Conservation (phyloP, 768 basidiomycete species). For the Pulveroboletus frians region DNA sequence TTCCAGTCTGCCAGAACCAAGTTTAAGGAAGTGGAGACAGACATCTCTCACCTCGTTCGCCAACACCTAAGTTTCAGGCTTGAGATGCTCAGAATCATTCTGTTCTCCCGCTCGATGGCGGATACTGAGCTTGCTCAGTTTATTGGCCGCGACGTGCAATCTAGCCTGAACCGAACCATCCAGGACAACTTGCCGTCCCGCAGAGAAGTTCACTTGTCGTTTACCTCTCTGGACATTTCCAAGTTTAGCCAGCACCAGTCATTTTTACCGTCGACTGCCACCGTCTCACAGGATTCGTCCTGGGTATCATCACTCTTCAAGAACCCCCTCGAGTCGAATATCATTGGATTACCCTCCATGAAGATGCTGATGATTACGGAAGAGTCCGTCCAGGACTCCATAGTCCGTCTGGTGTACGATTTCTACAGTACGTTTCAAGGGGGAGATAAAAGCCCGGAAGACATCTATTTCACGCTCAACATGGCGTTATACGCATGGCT, state of each 20-base stretch:
- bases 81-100: conserved; percentile 56
- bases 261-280: conserved; percentile 36
- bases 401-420: conserved; percentile 52
- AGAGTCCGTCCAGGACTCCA: conserved; percentile 41
- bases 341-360: conserved; percentile 80
- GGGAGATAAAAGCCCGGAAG: conserved; percentile 54
- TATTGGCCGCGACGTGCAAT: conserved; percentile 60
- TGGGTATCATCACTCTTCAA: conserved; percentile 63
- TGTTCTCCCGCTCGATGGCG: conserved; percentile 76
- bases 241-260: conserved; percentile 62
- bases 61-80: conserved; percentile 74
- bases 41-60: conserved; percentile 54
- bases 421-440: conserved; percentile 68
- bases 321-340: conserved; percentile 62
- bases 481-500: conserved; percentile 80
- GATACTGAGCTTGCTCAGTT: conserved; percentile 78
- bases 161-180: conserved; percentile 61
- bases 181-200: conserved; percentile 45
- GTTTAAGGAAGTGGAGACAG: conserved; percentile 62
- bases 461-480: conserved; percentile 84
- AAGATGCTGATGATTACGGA: conserved; percentile 75
- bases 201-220: conserved; percentile 66
- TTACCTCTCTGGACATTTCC: conserved; percentile 73
- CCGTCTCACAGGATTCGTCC: conserved; percentile 38
- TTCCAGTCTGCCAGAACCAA: conserved; percentile 65